These are phyloP conservation scores for Penicillium vulpinum DNA, from an alignment of 2,329 filamentous ascomycete genomes.

Conservation along the genomic window DNA sequence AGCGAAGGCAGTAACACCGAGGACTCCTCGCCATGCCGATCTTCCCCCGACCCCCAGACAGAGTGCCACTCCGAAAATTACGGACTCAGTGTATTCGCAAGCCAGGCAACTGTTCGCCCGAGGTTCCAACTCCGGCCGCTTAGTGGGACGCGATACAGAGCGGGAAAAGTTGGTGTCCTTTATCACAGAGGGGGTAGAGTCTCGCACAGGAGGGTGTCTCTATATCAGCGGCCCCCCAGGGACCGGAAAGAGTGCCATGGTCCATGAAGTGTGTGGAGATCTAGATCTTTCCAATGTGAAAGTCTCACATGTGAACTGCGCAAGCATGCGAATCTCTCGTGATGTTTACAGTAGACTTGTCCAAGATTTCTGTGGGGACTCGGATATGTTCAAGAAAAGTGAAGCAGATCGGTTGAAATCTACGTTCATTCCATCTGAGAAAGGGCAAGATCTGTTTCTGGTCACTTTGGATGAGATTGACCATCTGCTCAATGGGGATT, in stretches of 20 bases:
- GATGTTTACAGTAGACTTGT: slow-evolving; percentile 81
- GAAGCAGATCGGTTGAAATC: slow-evolving; percentile 67
- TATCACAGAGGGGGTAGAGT: slow-evolving; percentile 62
- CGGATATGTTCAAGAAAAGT: slow-evolving; percentile 64
- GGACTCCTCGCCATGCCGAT: slow-evolving; percentile 58
- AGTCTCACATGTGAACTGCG: slow-evolving; percentile 88
- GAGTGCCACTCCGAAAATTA: slow-evolving; percentile 63
- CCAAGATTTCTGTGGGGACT: slow-evolving; percentile 65
- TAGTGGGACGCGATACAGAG: slow-evolving; percentile 75
- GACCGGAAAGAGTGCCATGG: slow-evolving; percentile 94
- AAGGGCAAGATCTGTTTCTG: slow-evolving; percentile 63
- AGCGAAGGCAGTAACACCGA: slow-evolving; percentile 72
- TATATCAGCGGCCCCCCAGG: slow-evolving; percentile 96
- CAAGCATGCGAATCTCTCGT: slow-evolving; percentile 86
- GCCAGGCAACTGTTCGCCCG: slow-evolving; percentile 85
- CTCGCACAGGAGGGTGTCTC: slow-evolving; percentile 72
- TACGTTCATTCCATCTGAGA: slow-evolving; percentile 66
- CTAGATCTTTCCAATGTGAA: slow-evolving; percentile 58
- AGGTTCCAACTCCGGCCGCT: slow-evolving; percentile 69
- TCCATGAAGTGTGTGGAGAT: slow-evolving; percentile 72
- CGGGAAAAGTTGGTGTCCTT: slow-evolving; percentile 67
- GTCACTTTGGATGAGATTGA: slow-evolving; percentile 94
- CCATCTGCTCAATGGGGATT: slow-evolving; percentile 82
- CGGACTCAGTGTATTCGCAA: slow-evolving; percentile 78
- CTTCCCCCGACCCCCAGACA: slow-evolving; percentile 53